Evolutionary conservation across 306 rosid genomes (phyloP).

Genomic region (Quercus bicolor): DNA sequence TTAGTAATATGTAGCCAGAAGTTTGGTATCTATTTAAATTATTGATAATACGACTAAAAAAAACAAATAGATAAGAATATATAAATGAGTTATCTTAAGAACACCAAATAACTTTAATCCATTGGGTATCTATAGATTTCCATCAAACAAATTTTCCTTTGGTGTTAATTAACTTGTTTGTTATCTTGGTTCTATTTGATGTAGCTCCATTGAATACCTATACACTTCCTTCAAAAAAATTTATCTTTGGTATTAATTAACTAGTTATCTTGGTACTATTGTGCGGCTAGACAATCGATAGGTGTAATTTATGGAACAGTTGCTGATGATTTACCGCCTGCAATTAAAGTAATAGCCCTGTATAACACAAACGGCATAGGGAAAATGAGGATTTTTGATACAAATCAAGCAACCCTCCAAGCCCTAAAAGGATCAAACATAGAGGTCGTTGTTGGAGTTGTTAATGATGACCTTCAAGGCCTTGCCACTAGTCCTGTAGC

Average conservation of each 20-base stretch:
- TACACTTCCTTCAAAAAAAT: not conserved
- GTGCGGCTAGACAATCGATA: conserved; percentile 34
- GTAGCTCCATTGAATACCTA: too few species aligned
- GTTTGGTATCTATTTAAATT: too few species aligned
- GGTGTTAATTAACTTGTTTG: too few species aligned
- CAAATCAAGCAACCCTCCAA: conserved; percentile 23
- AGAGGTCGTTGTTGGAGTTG: conserved; percentile 28
- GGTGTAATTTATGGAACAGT: conserved; percentile 50
- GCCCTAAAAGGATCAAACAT: conserved; percentile 57
- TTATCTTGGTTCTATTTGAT: too few species aligned
- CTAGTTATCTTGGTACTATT: not conserved
- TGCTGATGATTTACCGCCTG: conserved; percentile 27
- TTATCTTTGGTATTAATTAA: too few species aligned
- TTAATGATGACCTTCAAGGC: conserved; percentile 7
- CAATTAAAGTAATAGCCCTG: not conserved
- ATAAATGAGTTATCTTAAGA: too few species aligned
- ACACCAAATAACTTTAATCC: too few species aligned
- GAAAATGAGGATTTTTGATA: conserved; percentile 35
- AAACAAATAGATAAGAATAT: too few species aligned
- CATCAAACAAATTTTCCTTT: too few species aligned
- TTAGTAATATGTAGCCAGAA: too few species aligned
- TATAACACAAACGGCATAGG: conserved; percentile 24
- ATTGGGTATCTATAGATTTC: too few species aligned
- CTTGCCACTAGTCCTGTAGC: conserved; percentile 9
- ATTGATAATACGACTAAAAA: too few species aligned